These are phyloP conservation scores for Papilionanthe hybrid DNA, from an alignment of 116 monocot genomes.

Conservation along the genomic window DNA sequence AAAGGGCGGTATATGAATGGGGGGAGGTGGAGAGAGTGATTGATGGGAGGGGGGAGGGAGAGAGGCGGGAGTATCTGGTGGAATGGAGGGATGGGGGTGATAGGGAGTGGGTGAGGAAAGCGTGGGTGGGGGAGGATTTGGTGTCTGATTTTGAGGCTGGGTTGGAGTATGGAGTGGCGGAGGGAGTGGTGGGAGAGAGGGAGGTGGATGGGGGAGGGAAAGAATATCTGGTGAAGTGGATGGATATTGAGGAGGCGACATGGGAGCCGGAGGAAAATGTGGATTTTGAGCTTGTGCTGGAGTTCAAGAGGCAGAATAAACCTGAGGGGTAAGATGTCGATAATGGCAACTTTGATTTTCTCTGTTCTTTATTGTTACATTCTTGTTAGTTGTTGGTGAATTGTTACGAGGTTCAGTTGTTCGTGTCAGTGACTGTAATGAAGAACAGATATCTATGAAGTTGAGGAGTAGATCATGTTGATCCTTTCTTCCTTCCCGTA, in stretches of 20 bases:
- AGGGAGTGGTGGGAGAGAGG: conserved; percentile 59
- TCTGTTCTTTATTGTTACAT: not conserved
- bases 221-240: conserved; percentile 95
- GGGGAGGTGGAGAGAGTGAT: conserved; percentile 71
- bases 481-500: not conserved
- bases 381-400: not conserved
- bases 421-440: not conserved
- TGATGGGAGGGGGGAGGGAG: conserved; percentile 70
- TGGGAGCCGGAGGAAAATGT: conserved; percentile 96
- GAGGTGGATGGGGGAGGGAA: conserved; percentile 28
- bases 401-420: not conserved
- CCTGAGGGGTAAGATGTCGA: not conserved
- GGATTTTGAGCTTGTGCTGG: conserved; percentile 60
- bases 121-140: conserved; percentile 80
- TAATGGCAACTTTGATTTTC: not conserved
- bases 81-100: conserved; percentile 86
- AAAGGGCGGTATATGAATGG: conserved; percentile 76
- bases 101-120: conserved; percentile 72
- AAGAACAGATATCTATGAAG: not conserved
- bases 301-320: conserved; percentile 26
- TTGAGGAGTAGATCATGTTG: not conserved
- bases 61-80: conserved; percentile 72
- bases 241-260: conserved; percentile 75
- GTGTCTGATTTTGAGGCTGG: conserved; percentile 71
- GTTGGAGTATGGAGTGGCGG: conserved; percentile 89